Base-by-base conservation (phyloP, 2,329 filamentous ascomycete genomes). In the Pezicula carpinea region DNA sequence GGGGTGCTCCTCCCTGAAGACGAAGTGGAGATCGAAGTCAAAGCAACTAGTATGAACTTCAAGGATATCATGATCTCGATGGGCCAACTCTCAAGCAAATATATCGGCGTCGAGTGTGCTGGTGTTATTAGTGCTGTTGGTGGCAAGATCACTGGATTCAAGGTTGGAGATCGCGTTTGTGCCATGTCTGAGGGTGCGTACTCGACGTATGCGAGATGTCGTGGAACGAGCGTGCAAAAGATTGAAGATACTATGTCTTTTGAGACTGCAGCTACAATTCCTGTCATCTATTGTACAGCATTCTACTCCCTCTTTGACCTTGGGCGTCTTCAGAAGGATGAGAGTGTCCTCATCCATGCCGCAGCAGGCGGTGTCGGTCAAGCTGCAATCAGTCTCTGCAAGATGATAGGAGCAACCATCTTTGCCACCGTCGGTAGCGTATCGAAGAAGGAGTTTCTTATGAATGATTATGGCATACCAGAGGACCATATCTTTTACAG, bases 271-370 rank as follows among this genome's bases (percentile, higher is more conserved):
- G 48, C 60, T 0, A 55, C 59, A 0, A 51, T 64, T 2, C 61
- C 61, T 10, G 51, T 59, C 13, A 53, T 56, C 14, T 64, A 51
- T 33, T 53, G 51, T 34, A 62, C 61, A 13, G 60, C 63, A 0
- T 60, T 58, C 45, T 56, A 62, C 40, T 51, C 55, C 1, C 43
- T 64, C 1, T 48, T 57, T 11, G 51, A 62, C 22, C 44, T 60
- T 7, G 62, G 52, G 6, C 50, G 54, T 5, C 38, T 65, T 22
- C 3, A 49, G n/a, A 52, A 23, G 54, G 52, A 0, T n/a, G 60
- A 70, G 33, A 56, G 51, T 1, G 53, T 70, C 0, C 49, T 71
- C 6, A 63, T 71, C 1, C 68, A 70, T 39, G 53, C 59, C 4
- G 69, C 59, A 1, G 53, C 65, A 4, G 65, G 67, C 11, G 63